Percentiles rank a stretch among this genome's conserved stretches.
Conservation (phyloP, 768 basidiomycete species). For the Clavaria fumosa region DNA sequence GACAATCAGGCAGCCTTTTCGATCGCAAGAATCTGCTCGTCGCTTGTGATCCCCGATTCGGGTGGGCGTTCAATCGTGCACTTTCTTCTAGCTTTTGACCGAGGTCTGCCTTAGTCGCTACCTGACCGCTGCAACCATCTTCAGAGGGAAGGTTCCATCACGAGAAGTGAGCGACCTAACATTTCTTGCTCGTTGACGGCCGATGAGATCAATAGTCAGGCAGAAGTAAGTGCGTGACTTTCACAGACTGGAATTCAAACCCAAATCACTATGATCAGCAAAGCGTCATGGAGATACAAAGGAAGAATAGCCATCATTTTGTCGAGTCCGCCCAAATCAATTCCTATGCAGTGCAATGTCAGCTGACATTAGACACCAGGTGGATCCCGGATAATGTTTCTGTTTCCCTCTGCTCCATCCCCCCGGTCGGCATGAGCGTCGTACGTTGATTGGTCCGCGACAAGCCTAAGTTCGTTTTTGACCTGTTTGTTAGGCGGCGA, state of each 20-base stretch:
- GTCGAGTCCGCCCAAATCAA: conserved; percentile 72
- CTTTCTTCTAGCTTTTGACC: neutral
- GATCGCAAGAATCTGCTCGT: conserved; percentile 69
- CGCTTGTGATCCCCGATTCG: conserved; percentile 66
- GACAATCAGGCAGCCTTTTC: conserved; percentile 39
- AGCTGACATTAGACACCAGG: conserved; percentile 21
- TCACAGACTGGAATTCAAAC: neutral
- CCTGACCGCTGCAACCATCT: conserved; percentile 76
- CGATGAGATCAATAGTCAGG: conserved; percentile 26
- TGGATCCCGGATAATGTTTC: conserved; percentile 91
- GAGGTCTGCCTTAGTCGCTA: conserved; percentile 39
- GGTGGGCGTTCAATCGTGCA: conserved; percentile 26
- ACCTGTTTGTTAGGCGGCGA: conserved; percentile 33
- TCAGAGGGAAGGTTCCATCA: conserved; percentile 70
- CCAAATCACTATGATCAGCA: too few species aligned
- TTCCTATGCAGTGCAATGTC: neutral
- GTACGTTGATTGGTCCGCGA: conserved; percentile 20
- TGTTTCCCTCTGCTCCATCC: conserved; percentile 66
- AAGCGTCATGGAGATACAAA: conserved; percentile 58
- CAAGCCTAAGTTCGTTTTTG: conserved; percentile 7
- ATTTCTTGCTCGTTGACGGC: conserved; percentile 12
- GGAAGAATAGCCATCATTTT: conserved; percentile 56
- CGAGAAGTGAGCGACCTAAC: conserved; percentile 45
- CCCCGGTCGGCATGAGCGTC: conserved; percentile 65
- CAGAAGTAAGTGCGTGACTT: conserved; percentile 28